phyloP scores from a whole-genome alignment of 2,329 filamentous ascomycete genomes.

The Trichoderma sp. region DNA sequence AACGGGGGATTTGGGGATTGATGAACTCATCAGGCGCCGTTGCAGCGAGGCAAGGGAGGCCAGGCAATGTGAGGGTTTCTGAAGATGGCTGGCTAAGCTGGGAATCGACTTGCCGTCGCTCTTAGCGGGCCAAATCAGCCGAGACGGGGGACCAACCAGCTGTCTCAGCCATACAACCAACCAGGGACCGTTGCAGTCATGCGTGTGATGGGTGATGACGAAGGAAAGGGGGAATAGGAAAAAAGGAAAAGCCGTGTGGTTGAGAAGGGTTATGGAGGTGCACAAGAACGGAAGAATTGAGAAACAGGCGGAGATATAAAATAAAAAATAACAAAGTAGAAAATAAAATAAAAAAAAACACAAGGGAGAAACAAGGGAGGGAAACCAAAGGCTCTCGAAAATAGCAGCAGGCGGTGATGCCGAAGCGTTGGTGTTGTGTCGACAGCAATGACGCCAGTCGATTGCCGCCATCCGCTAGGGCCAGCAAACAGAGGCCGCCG shows the following conservation, averaged over 20 bases:
- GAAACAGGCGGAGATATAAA: neutral
- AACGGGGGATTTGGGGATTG: neutral
- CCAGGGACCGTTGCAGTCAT: neutral
- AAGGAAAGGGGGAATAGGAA: neutral
- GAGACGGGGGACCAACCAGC: conserved; percentile 1
- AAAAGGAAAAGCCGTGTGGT: neutral
- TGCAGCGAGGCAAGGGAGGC: conserved; percentile 4
- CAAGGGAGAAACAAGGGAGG: neutral
- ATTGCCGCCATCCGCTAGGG: neutral
- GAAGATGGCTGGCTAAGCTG: conserved; percentile 2
- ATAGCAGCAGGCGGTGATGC: conserved; percentile 8
- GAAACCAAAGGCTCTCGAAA: too few relatives aligned
- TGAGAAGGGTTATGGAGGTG: neutral
- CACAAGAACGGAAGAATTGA: neutral
- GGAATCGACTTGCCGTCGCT: neutral
- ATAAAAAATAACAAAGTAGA: too few relatives aligned
- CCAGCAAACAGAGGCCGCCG: conserved; percentile 9
- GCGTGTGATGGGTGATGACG: neutral
- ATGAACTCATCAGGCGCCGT: neutral
- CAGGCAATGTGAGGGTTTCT: neutral
- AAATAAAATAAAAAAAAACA: too few relatives aligned
- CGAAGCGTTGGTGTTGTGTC: neutral
- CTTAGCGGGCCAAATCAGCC: conserved; percentile 11
- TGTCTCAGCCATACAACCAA: conserved; percentile 7
- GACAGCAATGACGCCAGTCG: neutral